Evolutionary conservation across 805 yeast genomes (phyloP).

Genomic region (Lachancea sp.): DNA sequence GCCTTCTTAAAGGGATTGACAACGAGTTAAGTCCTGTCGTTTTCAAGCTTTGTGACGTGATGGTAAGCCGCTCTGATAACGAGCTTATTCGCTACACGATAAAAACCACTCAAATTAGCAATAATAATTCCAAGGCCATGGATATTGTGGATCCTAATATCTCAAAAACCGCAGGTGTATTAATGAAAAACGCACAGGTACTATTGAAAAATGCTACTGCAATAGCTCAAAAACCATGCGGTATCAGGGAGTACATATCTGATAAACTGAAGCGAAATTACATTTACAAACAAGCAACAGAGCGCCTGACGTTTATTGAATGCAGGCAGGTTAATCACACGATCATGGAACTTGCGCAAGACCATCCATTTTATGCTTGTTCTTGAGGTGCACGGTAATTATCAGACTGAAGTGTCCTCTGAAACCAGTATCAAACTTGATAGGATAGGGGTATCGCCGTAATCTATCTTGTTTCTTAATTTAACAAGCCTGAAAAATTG

Average conservation of each 20-base stretch:
- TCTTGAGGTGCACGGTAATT: background rate
- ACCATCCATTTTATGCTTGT: conserved; percentile 19
- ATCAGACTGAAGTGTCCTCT: too few species aligned
- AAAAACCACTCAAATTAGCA: background rate
- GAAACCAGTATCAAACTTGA: too few species aligned
- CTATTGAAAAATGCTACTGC: conserved; percentile 20
- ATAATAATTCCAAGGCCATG: background rate
- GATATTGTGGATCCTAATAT: conserved; percentile 1
- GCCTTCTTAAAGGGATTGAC: conserved; percentile 11
- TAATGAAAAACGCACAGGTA: conserved; percentile 24
- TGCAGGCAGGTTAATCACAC: background rate
- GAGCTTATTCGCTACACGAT: conserved; percentile 24
- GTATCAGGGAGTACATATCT: conserved; percentile 26
- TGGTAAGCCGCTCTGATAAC: conserved; percentile 22
- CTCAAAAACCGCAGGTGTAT: conserved; percentile 12
- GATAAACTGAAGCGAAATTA: conserved; percentile 29
- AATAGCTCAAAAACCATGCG: conserved; percentile 27
- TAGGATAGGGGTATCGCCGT: too few species aligned
- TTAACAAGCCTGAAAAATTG: too few species aligned
- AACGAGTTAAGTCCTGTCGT: conserved; percentile 22
- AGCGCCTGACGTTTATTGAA: conserved; percentile 16
- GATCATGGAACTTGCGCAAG: conserved; percentile 16
- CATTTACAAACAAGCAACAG: conserved; percentile 21
- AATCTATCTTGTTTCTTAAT: too few species aligned
- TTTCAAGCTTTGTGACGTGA: conserved; percentile 25